Evolutionary conservation across 2,329 filamentous ascomycete genomes (phyloP).

Genomic region (Coniochaeta sp.): DNA sequence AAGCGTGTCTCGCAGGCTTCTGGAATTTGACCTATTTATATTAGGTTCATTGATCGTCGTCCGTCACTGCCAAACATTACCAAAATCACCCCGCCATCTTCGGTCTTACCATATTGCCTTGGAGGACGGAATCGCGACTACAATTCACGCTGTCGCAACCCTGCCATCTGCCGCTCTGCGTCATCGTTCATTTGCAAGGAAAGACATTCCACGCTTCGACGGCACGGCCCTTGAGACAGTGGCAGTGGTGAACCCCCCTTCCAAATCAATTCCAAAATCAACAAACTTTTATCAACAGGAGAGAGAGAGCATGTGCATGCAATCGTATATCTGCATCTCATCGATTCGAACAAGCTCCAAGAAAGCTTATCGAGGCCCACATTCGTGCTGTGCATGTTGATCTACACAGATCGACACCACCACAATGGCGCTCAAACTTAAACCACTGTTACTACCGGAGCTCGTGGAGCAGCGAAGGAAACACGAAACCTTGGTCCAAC

Average conservation of each 20-base stretch:
- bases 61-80: neutral
- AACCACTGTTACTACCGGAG: slow-evolving; percentile 45
- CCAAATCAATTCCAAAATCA: neutral
- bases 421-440: slow-evolving; percentile 40
- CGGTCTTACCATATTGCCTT: neutral
- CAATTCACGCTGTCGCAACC: neutral
- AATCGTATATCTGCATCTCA: neutral
- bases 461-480: slow-evolving; percentile 43
- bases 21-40: neutral
- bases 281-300: neutral
- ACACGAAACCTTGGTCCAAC: slow-evolving; percentile 22
- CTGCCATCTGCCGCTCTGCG: neutral
- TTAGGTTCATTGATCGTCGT: neutral
- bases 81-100: neutral
- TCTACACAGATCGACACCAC: neutral
- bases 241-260: neutral
- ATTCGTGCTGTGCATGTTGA: slow-evolving; percentile 2
- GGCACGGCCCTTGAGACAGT: neutral
- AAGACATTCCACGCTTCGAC: neutral
- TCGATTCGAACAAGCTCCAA: neutral
- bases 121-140: neutral
- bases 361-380: neutral
- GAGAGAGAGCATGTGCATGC: slow-evolving; percentile 1
- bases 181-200: neutral
- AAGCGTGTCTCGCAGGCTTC: neutral